These are phyloP conservation scores for Zoysia pacifica DNA, from an alignment of 176 grass and related monocot genomes.

Conservation along the genomic window DNA sequence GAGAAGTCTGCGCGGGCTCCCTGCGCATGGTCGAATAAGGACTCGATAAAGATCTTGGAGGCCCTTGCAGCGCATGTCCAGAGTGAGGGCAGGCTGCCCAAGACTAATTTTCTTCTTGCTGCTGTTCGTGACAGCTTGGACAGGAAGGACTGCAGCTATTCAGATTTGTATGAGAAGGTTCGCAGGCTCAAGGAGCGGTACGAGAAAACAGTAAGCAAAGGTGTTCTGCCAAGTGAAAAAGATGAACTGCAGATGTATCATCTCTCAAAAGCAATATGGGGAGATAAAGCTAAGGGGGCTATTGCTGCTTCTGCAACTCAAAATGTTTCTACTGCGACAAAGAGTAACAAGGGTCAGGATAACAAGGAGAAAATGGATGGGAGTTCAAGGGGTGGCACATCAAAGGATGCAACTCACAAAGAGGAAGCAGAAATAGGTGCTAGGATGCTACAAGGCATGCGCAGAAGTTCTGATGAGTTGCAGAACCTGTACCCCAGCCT, in stretches of 20 bases:
- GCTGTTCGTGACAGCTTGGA: slow-evolving; percentile 15
- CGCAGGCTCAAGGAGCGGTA: not conserved
- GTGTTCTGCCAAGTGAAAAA: slow-evolving; percentile 3
- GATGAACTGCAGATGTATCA: slow-evolving; percentile 34
- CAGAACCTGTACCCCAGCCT: slow-evolving; percentile 42
- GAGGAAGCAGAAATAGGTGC: slow-evolving; percentile 24
- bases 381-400: not conserved
- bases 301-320: not conserved
- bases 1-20: not conserved
- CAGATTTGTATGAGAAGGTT: slow-evolving; percentile 36
- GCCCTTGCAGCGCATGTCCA: slow-evolving; percentile 9
- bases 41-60: slow-evolving; percentile 40
- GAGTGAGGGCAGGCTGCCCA: not conserved
- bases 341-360: slow-evolving; percentile 43
- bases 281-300: slow-evolving; percentile 28
- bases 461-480: slow-evolving; percentile 30
- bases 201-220: slow-evolving; percentile 1
- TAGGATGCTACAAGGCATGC: not conserved
- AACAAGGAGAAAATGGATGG: slow-evolving; percentile 29
- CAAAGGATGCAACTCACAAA: not conserved
- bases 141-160: not conserved
- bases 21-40: not conserved
- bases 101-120: not conserved
- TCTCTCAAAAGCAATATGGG: slow-evolving; percentile 40
- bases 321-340: slow-evolving; percentile 1